Base-by-base conservation (phyloP, 352 stramenopile genomes). In the Phytopythium aichiense region DNA sequence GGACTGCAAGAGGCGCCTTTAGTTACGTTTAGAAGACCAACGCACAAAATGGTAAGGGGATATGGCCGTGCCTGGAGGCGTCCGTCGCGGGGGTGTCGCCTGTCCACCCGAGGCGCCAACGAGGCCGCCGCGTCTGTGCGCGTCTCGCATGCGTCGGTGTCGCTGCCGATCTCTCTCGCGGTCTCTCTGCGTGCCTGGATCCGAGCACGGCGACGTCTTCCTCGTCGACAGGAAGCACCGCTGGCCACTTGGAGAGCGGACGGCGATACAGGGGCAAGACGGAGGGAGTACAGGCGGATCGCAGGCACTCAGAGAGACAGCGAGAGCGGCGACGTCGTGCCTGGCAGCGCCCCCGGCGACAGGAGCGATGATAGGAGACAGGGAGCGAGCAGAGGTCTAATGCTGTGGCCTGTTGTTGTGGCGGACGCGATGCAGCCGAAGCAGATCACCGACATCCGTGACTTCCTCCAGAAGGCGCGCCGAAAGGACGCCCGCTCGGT, bases 391-490 rank as follows among this genome's bases (percentile, higher is more conserved):
- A 7, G 48, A 38, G 25, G 0, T 6, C 40, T 60, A 37, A 60
- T 38, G 37, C 56, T 43, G 58, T 5, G 50, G 42, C n/a, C 40
- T 57, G 35, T 37, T 68, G 50, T 68, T 67, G 12, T 63, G 56
- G 40, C 43, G 37, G 11, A 23, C n/a, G 20, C 8, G 22, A 23
- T 25, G 60, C 74, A 98, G 97, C 97, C 97, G 66, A 99, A 99
- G 88, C 87, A 98, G 87, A 99, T 99, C 89, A 98, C 91, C 71
- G 97, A 99, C 80, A 99, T 99, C 78, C 92, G 95, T 72, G 97
- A 99, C 83, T 99, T 99, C 83, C 89, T 99, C 72, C 96, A 98
- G 84, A 99, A 98, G 88, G 97, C 97, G 61, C 94, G 96, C 75
- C 82, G 96, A 88, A 97, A 97, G 81, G 94, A 98, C 90, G 98